These are phyloP conservation scores for Sarcodon sp. DNA, from an alignment of 768 basidiomycete genomes.

Conservation along the genomic window DNA sequence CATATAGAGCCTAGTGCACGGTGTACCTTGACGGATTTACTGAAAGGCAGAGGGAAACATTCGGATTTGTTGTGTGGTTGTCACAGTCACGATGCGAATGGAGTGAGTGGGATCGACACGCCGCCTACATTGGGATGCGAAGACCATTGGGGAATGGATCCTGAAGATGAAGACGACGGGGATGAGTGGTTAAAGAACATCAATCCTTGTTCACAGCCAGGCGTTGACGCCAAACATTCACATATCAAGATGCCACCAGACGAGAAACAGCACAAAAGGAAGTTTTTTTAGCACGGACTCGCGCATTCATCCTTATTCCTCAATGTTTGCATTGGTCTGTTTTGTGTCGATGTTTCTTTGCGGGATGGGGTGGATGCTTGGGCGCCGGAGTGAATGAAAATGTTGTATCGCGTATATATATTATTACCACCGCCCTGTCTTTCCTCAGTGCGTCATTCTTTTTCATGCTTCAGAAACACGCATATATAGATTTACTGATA, in stretches of 20 bases:
- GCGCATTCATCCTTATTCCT: neutral
- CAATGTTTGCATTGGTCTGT: neutral
- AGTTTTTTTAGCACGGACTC: slow-evolving; percentile 45
- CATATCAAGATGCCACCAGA: slow-evolving; percentile 68
- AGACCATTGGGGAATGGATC: slow-evolving; percentile 46
- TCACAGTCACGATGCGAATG: slow-evolving; percentile 19
- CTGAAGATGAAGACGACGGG: slow-evolving; percentile 64
- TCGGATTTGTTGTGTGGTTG: slow-evolving; percentile 76
- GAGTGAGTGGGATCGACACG: slow-evolving; percentile 20
- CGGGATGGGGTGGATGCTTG: too few relatives aligned
- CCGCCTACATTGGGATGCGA: slow-evolving; percentile 30
- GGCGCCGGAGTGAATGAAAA: neutral
- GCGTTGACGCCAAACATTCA: slow-evolving; percentile 36
- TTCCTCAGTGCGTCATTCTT: neutral
- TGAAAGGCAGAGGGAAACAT: slow-evolving; percentile 69
- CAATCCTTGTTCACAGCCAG: slow-evolving; percentile 44
- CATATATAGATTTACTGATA: neutral
- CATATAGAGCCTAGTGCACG: slow-evolving; percentile 79
- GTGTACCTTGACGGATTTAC: slow-evolving; percentile 85
- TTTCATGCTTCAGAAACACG: neutral
- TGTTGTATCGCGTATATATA: neutral
- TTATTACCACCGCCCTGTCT: neutral
- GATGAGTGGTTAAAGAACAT: slow-evolving; percentile 84
- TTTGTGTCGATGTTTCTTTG: slow-evolving; percentile 1
- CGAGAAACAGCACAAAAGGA: slow-evolving; percentile 60